Percentiles rank a stretch among this genome's conserved stretches.
These are phyloP conservation scores for Globisporangium nunn DNA, from an alignment of 352 stramenopile species.

Conservation along the genomic window DNA sequence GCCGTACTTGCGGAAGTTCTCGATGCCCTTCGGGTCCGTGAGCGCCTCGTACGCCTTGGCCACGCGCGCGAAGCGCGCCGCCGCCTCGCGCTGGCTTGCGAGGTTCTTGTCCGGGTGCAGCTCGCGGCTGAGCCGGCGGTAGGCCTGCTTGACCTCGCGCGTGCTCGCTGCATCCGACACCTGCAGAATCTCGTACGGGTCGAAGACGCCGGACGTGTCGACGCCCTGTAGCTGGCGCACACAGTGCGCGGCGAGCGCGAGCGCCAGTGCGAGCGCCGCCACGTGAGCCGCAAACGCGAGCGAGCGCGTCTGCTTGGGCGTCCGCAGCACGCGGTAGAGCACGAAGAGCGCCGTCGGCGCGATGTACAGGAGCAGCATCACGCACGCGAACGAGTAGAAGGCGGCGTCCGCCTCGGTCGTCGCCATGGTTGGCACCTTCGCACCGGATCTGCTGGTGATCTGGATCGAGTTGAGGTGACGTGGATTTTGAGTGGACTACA, in stretches of 20 bases:
- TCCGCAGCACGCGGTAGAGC: slow-evolving; percentile 34
- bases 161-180: slow-evolving; percentile 45
- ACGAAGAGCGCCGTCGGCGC: slow-evolving; percentile 52
- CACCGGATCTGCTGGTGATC: no score
- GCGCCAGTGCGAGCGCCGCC: slow-evolving; percentile 38
- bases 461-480: no score
- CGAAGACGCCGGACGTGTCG: slow-evolving; percentile 71
- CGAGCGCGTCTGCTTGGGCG: slow-evolving; percentile 42
- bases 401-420: slow-evolving; percentile 66
- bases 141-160: slow-evolving; percentile 72
- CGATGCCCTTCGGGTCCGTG: slow-evolving; percentile 57
- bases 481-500: no score
- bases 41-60: slow-evolving; percentile 85
- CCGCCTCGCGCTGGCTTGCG: slow-evolving; percentile 27
- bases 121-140: slow-evolving; percentile 51
- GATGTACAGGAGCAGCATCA: slow-evolving; percentile 79
- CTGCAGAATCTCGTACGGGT: slow-evolving; percentile 82
- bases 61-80: slow-evolving; percentile 53
- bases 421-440: slow-evolving; percentile 3
- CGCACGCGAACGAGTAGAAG: slow-evolving; percentile 77
- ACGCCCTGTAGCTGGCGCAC: slow-evolving; percentile 60
- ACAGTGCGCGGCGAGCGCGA: slow-evolving; percentile 35
- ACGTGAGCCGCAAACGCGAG: slow-evolving; percentile 41
- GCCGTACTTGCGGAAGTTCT: slow-evolving; percentile 76
- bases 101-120: slow-evolving; percentile 84